Evolutionary conservation across 495 filamentous ascomycete genomes (phyloP).

Genomic region (Penicillium coprophilum): DNA sequence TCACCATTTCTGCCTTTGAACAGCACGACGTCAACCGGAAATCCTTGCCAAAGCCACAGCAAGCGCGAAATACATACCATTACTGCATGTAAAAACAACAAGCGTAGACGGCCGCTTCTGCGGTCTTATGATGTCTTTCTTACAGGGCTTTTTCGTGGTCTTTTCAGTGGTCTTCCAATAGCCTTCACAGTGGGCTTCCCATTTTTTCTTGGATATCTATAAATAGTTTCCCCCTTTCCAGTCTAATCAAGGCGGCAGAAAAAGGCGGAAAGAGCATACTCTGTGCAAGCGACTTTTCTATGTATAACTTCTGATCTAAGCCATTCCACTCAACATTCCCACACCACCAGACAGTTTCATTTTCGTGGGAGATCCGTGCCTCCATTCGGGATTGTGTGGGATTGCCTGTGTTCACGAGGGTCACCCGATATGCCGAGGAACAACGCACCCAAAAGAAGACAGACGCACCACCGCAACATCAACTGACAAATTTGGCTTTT

Average conservation of each 20-base stretch:
- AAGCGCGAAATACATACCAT: neutral
- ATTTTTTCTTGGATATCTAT: too few species aligned
- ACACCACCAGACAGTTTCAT: neutral
- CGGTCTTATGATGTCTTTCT: too few species aligned
- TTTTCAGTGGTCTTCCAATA: too few species aligned
- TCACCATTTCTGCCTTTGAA: neutral
- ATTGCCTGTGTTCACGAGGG: conserved; percentile 21
- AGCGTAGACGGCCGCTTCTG: too few species aligned
- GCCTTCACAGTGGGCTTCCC: too few species aligned
- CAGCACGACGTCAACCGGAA: neutral
- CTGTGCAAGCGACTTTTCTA: too few species aligned
- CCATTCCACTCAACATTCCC: neutral
- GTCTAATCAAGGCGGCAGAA: too few species aligned
- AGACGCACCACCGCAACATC: neutral
- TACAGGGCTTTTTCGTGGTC: too few species aligned
- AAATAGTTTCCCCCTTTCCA: too few species aligned
- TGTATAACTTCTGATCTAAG: too few species aligned
- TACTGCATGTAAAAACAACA: neutral
- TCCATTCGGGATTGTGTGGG: conserved; percentile 6
- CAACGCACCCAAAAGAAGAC: conserved; percentile 4
- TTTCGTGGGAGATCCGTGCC: conserved; percentile 11
- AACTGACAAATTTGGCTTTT: neutral
- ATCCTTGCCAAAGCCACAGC: neutral
- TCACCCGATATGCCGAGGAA: conserved; percentile 25
- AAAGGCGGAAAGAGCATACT: too few species aligned